A percentile compares a stretch with the other conserved stretches of the same genome.
These are phyloP conservation scores for Globisporangium parvum DNA, from an alignment of 352 stramenopile genomes.

Conservation along the genomic window DNA sequence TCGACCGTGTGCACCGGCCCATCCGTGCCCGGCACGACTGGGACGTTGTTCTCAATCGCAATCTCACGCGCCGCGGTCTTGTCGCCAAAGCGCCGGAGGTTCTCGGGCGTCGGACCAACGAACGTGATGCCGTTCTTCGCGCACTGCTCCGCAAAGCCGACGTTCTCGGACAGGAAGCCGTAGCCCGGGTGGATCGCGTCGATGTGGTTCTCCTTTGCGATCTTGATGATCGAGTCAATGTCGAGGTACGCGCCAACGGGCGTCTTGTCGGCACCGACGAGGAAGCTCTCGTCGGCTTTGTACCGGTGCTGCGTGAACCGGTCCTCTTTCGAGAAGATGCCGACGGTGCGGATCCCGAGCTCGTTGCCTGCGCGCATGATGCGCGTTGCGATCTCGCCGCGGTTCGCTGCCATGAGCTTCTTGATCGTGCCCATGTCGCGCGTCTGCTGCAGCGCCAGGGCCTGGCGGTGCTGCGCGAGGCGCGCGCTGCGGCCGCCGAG, in stretches of 20 bases:
- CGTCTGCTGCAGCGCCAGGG: constrained; percentile 16
- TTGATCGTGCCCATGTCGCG: constrained; percentile 82
- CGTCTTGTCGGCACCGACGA: constrained; percentile 87
- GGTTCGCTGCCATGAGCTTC: constrained; percentile 97
- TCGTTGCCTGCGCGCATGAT: constrained; percentile 95
- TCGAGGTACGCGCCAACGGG: constrained; percentile 95
- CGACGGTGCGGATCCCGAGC: constrained; percentile 89
- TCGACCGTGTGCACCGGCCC: constrained; percentile 85
- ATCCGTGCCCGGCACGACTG: constrained; percentile 87
- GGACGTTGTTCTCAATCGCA: constrained; percentile 86
- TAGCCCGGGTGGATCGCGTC: constrained; percentile 97
- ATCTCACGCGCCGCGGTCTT: constrained; percentile 88
- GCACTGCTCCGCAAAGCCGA: constrained; percentile 91
- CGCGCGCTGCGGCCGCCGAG: constrained; percentile 15
- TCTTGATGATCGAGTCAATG: constrained; percentile 91
- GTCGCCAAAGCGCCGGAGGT: constrained; percentile 86
- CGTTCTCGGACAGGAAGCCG: constrained; percentile 96
- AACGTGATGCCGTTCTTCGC: constrained; percentile 92
- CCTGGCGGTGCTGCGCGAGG: constrained; percentile 7
- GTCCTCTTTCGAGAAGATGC: constrained; percentile 92
- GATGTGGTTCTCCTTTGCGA: constrained; percentile 89
- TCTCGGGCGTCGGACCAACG: constrained; percentile 92
- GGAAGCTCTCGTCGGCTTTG: constrained; percentile 96
- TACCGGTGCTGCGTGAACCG: constrained; percentile 95
- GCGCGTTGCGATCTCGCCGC: constrained; percentile 96